Evolutionary conservation across 2,329 filamentous ascomycete genomes (phyloP).

Genomic region (Plectosphaerella plurivora): DNA sequence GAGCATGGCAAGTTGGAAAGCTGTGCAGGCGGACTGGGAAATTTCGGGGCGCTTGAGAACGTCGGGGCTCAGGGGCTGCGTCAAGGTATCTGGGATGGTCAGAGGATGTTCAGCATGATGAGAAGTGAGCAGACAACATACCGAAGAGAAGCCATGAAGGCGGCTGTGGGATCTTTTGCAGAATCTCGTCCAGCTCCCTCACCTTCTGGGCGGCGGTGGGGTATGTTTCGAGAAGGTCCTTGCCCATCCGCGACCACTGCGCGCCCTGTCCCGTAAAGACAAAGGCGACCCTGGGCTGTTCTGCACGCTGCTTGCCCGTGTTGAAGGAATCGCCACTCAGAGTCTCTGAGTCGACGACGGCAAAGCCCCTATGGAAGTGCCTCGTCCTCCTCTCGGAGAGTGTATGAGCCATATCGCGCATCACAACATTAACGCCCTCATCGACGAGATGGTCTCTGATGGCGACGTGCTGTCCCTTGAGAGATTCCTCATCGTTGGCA

Average conservation of each 20-base stretch:
- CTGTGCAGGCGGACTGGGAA: slow-evolving; percentile 14
- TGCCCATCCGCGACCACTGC: slow-evolving; percentile 22
- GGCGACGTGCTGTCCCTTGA: not conserved
- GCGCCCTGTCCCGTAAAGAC: slow-evolving; percentile 28
- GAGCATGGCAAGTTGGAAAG: slow-evolving; percentile 18
- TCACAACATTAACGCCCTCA: not conserved
- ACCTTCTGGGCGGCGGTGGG: slow-evolving; percentile 8
- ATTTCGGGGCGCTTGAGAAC: slow-evolving; percentile 16
- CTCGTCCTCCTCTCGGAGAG: not conserved
- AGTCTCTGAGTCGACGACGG: not conserved
- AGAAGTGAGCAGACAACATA: slow-evolving; percentile 12
- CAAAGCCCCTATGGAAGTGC: not conserved
- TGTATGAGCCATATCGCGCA: not conserved
- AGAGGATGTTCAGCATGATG: slow-evolving; percentile 5
- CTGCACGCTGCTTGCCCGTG: not conserved
- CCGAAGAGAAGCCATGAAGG: slow-evolving; percentile 20
- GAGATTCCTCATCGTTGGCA: not conserved
- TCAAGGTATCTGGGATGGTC: slow-evolving; percentile 15
- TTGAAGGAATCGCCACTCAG: not conserved
- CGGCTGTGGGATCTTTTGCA: slow-evolving; percentile 14
- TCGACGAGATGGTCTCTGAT: slow-evolving; percentile 3
- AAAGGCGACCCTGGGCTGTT: slow-evolving; percentile 7
- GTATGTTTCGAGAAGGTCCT: slow-evolving; percentile 11
- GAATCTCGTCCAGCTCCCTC: slow-evolving; percentile 14
- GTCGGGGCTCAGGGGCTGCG: slow-evolving; percentile 25